Evolutionary conservation across 2,329 filamentous ascomycete species (phyloP).

Genomic region (Pseudodiploospora longispora): DNA sequence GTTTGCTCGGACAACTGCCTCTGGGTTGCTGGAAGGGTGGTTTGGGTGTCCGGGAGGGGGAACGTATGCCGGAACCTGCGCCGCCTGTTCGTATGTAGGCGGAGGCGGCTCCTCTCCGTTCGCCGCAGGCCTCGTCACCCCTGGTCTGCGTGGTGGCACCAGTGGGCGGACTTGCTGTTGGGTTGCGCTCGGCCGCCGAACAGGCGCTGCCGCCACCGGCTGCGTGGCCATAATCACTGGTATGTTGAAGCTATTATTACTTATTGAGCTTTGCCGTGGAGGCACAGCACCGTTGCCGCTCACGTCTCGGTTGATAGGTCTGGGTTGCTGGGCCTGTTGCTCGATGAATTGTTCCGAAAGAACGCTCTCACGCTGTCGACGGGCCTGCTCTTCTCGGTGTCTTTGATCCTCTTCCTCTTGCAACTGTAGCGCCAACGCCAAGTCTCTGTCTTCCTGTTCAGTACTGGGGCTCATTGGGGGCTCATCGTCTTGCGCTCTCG

Average conservation of each 20-base stretch:
- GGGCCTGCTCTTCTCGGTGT: conserved; percentile 56
- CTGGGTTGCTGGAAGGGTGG: conserved; percentile 33
- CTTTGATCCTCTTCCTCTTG: conserved; percentile 90
- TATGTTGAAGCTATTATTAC: conserved; percentile 10
- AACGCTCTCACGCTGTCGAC: conserved; percentile 56
- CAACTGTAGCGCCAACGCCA: conserved; percentile 83
- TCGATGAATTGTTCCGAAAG: conserved; percentile 65
- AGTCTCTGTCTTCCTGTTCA: conserved; percentile 74
- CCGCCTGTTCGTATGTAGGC: conserved; percentile 50
- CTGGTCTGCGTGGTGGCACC: conserved; percentile 27
- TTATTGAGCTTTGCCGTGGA: conserved; percentile 14
- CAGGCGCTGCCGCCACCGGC: not conserved
- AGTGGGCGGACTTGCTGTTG: conserved; percentile 36
- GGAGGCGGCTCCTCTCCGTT: conserved; percentile 45
- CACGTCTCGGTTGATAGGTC: conserved; percentile 14
- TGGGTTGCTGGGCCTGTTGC: conserved; percentile 42
- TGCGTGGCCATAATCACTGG: not conserved
- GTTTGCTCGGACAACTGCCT: conserved; percentile 3
- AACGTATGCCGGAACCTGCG: conserved; percentile 41
- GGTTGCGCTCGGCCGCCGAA: conserved; percentile 6
- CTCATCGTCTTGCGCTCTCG: conserved; percentile 15
- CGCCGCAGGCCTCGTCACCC: conserved; percentile 29
- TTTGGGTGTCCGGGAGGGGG: conserved; percentile 44
- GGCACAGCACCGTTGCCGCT: conserved; percentile 3
- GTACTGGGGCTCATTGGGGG: conserved; percentile 32